Percentiles rank a stretch among this genome's conserved stretches.
Evolutionary conservation across 2,329 filamentous ascomycete genomes (phyloP).

Genomic region (Cercospora sp.): DNA sequence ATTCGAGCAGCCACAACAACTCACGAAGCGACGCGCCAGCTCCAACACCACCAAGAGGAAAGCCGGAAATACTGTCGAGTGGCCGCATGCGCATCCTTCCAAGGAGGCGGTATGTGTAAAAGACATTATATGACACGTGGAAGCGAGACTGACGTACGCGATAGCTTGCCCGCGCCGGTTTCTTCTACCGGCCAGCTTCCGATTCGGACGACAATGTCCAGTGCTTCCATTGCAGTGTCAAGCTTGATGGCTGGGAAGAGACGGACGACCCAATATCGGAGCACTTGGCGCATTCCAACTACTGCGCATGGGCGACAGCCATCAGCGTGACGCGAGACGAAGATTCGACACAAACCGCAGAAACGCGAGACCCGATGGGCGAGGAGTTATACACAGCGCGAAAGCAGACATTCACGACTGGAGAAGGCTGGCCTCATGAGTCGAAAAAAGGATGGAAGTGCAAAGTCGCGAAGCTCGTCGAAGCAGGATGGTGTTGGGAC

Average conservation of each 20-base stretch:
- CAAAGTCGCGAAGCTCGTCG: slow-evolving; percentile 86
- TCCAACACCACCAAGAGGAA: slow-evolving; percentile 55
- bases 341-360: slow-evolving; percentile 61
- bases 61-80: slow-evolving; percentile 56
- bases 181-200: slow-evolving; percentile 78
- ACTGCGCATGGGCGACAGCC: slow-evolving; percentile 83
- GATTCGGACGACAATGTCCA: slow-evolving; percentile 81
- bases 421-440: slow-evolving; percentile 81
- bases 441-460: slow-evolving; percentile 84
- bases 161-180: slow-evolving; percentile 85
- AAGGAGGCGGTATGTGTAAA: slow-evolving; percentile 60
- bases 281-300: slow-evolving; percentile 77
- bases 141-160: slow-evolving; percentile 23
- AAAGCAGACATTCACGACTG: slow-evolving; percentile 71
- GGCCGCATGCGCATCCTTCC: slow-evolving; percentile 74
- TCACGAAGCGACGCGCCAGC: slow-evolving; percentile 69
- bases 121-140: background rate
- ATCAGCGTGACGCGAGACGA: slow-evolving; percentile 54
- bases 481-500: slow-evolving; percentile 92
- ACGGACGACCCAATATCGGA: slow-evolving; percentile 81
- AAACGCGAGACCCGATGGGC: slow-evolving; percentile 70
- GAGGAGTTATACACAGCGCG: slow-evolving; percentile 73
- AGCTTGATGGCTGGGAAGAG: slow-evolving; percentile 88
- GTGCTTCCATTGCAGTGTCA: slow-evolving; percentile 83
- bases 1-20: slow-evolving; percentile 66